Evolutionary conservation across 2,329 filamentous ascomycete species (phyloP).

Genomic region (Aaosphaeria arxii): DNA sequence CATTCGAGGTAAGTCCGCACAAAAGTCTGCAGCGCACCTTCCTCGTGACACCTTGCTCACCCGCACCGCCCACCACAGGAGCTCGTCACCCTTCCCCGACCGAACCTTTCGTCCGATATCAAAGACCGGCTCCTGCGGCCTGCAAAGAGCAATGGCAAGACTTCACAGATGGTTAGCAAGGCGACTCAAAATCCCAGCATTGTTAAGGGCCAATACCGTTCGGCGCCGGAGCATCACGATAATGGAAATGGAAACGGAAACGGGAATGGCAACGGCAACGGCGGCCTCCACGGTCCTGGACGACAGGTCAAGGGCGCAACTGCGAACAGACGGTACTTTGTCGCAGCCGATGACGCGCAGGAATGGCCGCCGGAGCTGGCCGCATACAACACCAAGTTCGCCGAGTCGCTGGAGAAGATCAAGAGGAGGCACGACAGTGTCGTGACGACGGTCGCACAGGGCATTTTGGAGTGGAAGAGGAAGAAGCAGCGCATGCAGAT

Average conservation of each 20-base stretch:
- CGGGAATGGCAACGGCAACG: slow-evolving; percentile 35
- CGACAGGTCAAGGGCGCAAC: slow-evolving; percentile 48
- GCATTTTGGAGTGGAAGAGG: slow-evolving; percentile 96
- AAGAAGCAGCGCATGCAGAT: slow-evolving; percentile 97
- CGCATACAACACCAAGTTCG: slow-evolving; percentile 90
- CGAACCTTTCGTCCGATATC: slow-evolving; percentile 71
- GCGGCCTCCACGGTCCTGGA: slow-evolving; percentile 44
- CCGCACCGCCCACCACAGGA: slow-evolving; percentile 57
- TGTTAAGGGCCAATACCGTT: slow-evolving; percentile 74
- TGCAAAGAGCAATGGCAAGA: slow-evolving; percentile 55
- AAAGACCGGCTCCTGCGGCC: slow-evolving; percentile 75
- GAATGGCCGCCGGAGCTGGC: slow-evolving; percentile 94
- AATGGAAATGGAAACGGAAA: neutral
- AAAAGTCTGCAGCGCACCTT: too few species aligned
- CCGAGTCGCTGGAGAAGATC: slow-evolving; percentile 85
- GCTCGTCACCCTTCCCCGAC: slow-evolving; percentile 82
- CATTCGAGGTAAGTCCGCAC: slow-evolving; percentile 73
- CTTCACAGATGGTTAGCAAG: slow-evolving; percentile 69
- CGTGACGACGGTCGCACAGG: slow-evolving; percentile 96
- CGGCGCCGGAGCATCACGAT: slow-evolving; percentile 47
- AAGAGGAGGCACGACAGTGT: slow-evolving; percentile 96
- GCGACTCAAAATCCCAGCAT: slow-evolving; percentile 89
- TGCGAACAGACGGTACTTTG: slow-evolving; percentile 73
- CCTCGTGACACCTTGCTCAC: slow-evolving; percentile 21
- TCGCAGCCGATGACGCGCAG: slow-evolving; percentile 79